Evolutionary conservation across 2,329 filamentous ascomycete species (phyloP).

Genomic region (Ascochyta koolunga): DNA sequence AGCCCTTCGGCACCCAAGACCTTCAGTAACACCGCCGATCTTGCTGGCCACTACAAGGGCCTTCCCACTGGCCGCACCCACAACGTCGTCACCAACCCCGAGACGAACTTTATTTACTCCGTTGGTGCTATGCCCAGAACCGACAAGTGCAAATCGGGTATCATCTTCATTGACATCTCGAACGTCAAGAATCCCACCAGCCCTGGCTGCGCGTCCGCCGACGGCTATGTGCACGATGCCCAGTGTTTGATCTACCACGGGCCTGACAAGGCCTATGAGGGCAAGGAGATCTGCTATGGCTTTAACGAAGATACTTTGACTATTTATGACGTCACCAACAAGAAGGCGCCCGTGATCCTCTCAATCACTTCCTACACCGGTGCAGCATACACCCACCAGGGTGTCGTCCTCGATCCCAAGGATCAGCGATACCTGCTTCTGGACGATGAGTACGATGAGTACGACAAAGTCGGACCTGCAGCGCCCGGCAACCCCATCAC

Average conservation of each 20-base stretch:
- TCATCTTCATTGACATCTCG: conserved; percentile 65
- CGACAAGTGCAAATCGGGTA: conserved; percentile 56
- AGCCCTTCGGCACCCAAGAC: conserved; percentile 44
- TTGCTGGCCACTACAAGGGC: conserved; percentile 43
- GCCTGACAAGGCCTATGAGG: conserved; percentile 56
- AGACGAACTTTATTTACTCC: conserved; percentile 47
- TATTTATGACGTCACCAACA: conserved; percentile 61
- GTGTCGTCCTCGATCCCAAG: conserved; percentile 55
- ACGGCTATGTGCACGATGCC: conserved; percentile 67
- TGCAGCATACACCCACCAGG: conserved; percentile 65
- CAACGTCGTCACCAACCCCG: conserved; percentile 48
- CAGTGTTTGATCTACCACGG: conserved; percentile 64
- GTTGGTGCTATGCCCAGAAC: conserved; percentile 45
- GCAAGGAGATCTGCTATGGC: conserved; percentile 62
- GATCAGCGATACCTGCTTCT: conserved; percentile 47
- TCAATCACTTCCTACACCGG: conserved; percentile 63
- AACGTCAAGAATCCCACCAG: conserved; percentile 60
- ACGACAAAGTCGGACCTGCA: conserved; percentile 44
- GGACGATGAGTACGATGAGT: conserved; percentile 50
- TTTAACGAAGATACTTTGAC: conserved; percentile 63
- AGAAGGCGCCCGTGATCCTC: conserved; percentile 54
- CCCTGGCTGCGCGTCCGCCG: conserved; percentile 60
- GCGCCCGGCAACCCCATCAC: conserved; percentile 45
- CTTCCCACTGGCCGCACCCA: conserved; percentile 47
- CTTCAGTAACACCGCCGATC: conserved; percentile 42